These are phyloP conservation scores for Corrigiola litoralis DNA, from an alignment of 179 eudicot species.

Conservation along the genomic window DNA sequence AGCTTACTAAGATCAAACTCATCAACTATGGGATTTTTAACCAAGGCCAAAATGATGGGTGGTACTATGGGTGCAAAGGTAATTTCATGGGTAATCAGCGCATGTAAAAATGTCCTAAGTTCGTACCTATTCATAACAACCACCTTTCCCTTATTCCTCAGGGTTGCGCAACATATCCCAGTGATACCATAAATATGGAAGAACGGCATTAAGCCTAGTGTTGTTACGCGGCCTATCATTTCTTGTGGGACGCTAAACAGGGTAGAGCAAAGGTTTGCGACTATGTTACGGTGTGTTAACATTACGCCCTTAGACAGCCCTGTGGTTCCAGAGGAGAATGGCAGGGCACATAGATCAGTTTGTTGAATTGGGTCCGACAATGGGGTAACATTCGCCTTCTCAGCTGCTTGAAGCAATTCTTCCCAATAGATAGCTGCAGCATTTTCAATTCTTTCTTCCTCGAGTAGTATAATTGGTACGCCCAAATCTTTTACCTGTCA, in stretches of 20 bases:
- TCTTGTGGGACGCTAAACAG: constrained; percentile 69
- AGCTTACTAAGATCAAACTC: constrained; percentile 70
- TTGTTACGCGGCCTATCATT: constrained; percentile 59
- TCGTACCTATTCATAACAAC: constrained; percentile 83
- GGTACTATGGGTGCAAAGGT: constrained; percentile 93
- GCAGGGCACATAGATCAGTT: constrained; percentile 81
- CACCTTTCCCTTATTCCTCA: constrained; percentile 85
- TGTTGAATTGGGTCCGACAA: constrained; percentile 39
- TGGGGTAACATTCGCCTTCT: constrained; percentile 38
- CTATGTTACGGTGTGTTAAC: constrained; percentile 75
- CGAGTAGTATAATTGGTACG: constrained; percentile 62
- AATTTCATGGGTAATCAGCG: constrained; percentile 57
- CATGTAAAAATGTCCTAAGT: constrained; percentile 47
- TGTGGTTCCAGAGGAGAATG: constrained; percentile 96
- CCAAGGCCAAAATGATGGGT: constrained; percentile 69
- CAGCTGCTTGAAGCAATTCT: constrained; percentile 70
- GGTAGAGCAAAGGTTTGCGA: constrained; percentile 77
- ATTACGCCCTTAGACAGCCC: constrained; percentile 92
- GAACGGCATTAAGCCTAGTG: constrained; percentile 88
- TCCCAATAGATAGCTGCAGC: constrained; percentile 65
- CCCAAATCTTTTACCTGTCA: constrained; percentile 64
- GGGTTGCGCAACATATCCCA: constrained; percentile 82
- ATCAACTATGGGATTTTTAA: constrained; percentile 60
- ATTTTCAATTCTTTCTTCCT: constrained; percentile 47
- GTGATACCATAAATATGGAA: constrained; percentile 86